Evolutionary conservation across 2,329 filamentous ascomycete genomes (phyloP).

Genomic region (Ophiostoma piceae): DNA sequence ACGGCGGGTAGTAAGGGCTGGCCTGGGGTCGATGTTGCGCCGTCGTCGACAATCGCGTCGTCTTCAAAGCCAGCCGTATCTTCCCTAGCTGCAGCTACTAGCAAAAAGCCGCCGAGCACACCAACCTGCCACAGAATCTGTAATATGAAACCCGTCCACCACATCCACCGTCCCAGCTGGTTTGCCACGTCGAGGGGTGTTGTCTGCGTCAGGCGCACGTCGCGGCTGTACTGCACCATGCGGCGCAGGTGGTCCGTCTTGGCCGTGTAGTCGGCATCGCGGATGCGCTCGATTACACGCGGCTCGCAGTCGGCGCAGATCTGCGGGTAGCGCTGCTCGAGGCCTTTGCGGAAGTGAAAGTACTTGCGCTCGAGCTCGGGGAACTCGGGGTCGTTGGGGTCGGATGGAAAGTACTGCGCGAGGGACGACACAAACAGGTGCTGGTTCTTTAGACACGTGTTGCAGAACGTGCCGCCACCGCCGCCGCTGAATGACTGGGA

Average conservation of each 20-base stretch:
- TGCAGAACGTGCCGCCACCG: slow-evolving; percentile 53
- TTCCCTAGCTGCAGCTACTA: background rate
- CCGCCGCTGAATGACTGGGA: slow-evolving; percentile 3
- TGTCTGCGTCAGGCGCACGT: slow-evolving; percentile 39
- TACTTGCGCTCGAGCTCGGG: slow-evolving; percentile 61
- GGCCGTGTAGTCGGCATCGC: slow-evolving; percentile 69
- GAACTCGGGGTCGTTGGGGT: slow-evolving; percentile 50
- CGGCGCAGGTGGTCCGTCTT: slow-evolving; percentile 74
- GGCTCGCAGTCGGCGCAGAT: slow-evolving; percentile 78
- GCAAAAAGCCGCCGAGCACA: slow-evolving; percentile 13
- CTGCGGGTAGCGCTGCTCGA: slow-evolving; percentile 83
- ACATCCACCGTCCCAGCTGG: slow-evolving; percentile 41
- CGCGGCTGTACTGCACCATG: slow-evolving; percentile 62
- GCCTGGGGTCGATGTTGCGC: background rate
- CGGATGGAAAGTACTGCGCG: slow-evolving; percentile 69
- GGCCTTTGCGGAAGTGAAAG: slow-evolving; percentile 61
- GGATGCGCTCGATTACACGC: slow-evolving; percentile 63
- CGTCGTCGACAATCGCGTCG: slow-evolving; percentile 32
- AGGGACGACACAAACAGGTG: slow-evolving; percentile 69
- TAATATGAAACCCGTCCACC: slow-evolving; percentile 44
- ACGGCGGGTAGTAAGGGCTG: background rate
- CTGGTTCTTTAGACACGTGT: slow-evolving; percentile 82
- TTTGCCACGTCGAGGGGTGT: slow-evolving; percentile 42
- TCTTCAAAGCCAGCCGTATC: background rate
- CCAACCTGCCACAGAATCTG: slow-evolving; percentile 48